These are phyloP conservation scores for Heliamphora exappendiculata DNA, from an alignment of 148 eudicot species.

Conservation along the genomic window DNA sequence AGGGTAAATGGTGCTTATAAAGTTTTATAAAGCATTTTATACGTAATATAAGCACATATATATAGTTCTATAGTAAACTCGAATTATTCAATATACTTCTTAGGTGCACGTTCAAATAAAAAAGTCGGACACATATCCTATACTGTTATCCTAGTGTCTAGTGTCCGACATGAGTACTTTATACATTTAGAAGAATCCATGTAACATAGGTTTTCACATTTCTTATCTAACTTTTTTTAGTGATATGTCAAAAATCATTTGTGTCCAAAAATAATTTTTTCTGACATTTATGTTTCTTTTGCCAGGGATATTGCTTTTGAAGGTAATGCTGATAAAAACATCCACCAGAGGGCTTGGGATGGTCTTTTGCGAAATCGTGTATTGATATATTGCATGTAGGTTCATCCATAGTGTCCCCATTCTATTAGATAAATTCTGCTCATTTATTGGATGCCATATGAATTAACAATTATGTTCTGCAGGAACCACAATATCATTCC, in stretches of 20 bases:
- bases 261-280: no score
- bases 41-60: no score
- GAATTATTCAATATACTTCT: no score
- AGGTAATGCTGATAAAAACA: conserved; percentile 9
- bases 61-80: no score
- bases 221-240: background rate
- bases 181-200: no score
- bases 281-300: background rate
- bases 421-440: background rate
- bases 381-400: conserved; percentile 75
- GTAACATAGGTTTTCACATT: no score
- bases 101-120: no score
- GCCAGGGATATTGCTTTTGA: conserved; percentile 46
- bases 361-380: conserved; percentile 57
- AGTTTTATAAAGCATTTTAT: no score
- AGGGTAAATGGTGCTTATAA: no score
- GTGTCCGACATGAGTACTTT: no score
- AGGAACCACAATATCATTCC: conserved; percentile 63
- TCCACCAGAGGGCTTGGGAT: conserved; percentile 67
- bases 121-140: no score
- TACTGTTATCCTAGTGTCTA: no score
- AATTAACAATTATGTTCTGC: background rate
- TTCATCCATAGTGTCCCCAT: conserved; percentile 4
- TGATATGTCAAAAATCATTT: background rate
- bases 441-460: background rate